A percentile compares a stretch with the other conserved stretches of the same genome.
Conservation (phyloP, 2,329 filamentous ascomycete genomes). For the Colletotrichum euphorbiae region DNA sequence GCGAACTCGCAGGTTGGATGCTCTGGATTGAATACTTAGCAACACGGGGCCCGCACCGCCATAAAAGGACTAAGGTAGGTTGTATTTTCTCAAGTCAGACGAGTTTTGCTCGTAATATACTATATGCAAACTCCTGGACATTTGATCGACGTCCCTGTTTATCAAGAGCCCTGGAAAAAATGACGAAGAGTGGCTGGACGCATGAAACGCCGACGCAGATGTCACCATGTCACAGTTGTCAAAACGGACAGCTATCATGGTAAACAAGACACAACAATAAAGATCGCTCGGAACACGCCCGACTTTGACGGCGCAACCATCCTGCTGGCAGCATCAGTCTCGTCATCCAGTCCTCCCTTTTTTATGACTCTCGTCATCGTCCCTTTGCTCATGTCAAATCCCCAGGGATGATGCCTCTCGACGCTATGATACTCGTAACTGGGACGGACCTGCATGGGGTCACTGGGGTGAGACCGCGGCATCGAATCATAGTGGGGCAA, state of each 20-base stretch:
- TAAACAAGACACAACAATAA: too few species aligned
- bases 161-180: too few species aligned
- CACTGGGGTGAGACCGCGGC: slow-evolving; percentile 17
- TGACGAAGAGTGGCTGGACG: too few species aligned
- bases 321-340: too few species aligned
- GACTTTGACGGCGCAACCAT: too few species aligned
- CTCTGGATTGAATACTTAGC: not conserved
- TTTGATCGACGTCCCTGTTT: too few species aligned
- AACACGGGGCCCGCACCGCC: not conserved
- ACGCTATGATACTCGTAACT: slow-evolving; percentile 29
- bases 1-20: too few species aligned
- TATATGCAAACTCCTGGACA: not conserved
- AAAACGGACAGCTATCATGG: too few species aligned
- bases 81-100: not conserved
- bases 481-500: slow-evolving; percentile 20
- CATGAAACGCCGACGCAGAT: too few species aligned
- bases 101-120: not conserved
- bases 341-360: not conserved
- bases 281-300: too few species aligned
- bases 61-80: too few species aligned
- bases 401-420: slow-evolving; percentile 29
- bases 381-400: not conserved
- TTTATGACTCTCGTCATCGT: not conserved
- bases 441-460: slow-evolving; percentile 32
- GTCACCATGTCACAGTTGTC: too few species aligned